Evolutionary conservation across 2,329 filamentous ascomycete genomes (phyloP).

Genomic region (Sporothrix pseudoabietina): DNA sequence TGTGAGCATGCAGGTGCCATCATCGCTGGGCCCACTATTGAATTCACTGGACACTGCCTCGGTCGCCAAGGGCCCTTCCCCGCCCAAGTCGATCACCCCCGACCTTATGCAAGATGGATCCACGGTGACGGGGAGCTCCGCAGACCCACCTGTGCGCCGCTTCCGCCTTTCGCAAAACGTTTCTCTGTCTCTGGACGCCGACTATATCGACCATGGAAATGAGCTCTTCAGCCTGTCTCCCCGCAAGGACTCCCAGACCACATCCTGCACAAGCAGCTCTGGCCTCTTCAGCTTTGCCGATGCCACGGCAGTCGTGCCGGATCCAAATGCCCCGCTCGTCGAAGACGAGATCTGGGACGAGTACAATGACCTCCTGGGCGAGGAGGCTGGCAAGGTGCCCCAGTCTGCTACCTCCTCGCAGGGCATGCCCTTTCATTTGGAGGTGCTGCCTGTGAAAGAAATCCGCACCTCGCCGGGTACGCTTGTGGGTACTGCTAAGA

Average conservation of each 20-base stretch:
- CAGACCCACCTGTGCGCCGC: slow-evolving; percentile 37
- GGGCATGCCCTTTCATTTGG: slow-evolving; percentile 59
- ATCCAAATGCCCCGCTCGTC: slow-evolving; percentile 61
- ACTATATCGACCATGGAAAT: slow-evolving; percentile 31
- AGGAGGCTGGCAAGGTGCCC: slow-evolving; percentile 52
- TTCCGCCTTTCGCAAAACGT: slow-evolving; percentile 40
- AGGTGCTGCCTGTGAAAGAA: slow-evolving; percentile 46
- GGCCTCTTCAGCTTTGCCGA: slow-evolving; percentile 61
- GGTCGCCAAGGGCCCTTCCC: slow-evolving; percentile 54
- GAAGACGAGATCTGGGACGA: slow-evolving; percentile 95
- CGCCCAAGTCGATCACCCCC: slow-evolving; percentile 46
- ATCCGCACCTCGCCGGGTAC: slow-evolving; percentile 17
- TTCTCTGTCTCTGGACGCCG: slow-evolving; percentile 42
- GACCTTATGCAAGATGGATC: slow-evolving; percentile 46
- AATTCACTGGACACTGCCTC: slow-evolving; percentile 44
- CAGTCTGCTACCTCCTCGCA: slow-evolving; percentile 59
- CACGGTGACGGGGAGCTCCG: slow-evolving; percentile 41
- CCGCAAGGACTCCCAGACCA: slow-evolving; percentile 69
- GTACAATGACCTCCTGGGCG: slow-evolving; percentile 84
- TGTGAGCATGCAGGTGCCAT: slow-evolving; percentile 49
- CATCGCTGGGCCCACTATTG: slow-evolving; percentile 35
- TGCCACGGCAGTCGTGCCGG: slow-evolving; percentile 67
- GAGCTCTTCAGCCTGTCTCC: slow-evolving; percentile 75
- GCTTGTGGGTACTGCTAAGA: neutral
- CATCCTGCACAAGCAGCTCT: slow-evolving; percentile 62